Conservation (phyloP, 139 green algal genomes). For the Chlorella vulgaris region DNA sequence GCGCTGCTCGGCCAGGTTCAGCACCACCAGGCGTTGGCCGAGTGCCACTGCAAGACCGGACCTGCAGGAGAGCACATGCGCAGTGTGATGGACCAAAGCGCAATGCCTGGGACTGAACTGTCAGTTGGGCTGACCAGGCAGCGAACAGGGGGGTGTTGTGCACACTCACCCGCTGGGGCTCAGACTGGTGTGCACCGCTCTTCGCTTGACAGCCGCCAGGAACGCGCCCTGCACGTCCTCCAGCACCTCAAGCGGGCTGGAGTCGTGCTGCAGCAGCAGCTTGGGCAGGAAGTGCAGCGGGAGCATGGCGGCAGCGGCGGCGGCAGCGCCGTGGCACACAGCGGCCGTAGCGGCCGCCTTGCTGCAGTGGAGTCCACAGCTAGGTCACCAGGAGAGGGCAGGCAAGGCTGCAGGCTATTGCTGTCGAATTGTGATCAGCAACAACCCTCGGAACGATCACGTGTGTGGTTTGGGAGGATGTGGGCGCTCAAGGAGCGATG, state of each 20-base stretch:
- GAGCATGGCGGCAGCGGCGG: not conserved
- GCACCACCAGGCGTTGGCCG: constrained; percentile 29
- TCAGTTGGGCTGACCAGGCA: no score
- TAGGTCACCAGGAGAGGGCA: no score
- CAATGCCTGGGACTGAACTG: no score
- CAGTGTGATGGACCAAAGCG: not conserved
- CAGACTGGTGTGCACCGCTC: not conserved
- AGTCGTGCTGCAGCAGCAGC: constrained; percentile 47
- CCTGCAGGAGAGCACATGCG: not conserved
- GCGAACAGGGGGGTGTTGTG: no score
- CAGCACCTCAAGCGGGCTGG: constrained; percentile 15
- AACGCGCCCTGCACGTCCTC: constrained; percentile 19
- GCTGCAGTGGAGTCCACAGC: no score
- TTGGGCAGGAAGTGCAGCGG: constrained; percentile 25
- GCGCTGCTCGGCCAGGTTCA: not conserved
- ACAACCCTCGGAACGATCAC: no score
- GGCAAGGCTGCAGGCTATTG: no score
- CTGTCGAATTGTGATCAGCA: no score
- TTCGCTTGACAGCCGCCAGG: constrained; percentile 3
- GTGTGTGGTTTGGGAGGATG: no score
- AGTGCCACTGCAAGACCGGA: constrained; percentile 11
- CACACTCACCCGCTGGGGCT: constrained; percentile 27
- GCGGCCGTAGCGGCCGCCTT: no score
- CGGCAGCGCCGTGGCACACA: not conserved
- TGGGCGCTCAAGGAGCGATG: no score